Evolutionary conservation across 2,329 filamentous ascomycete genomes (phyloP).

Genomic region (Penicillium thymicola): DNA sequence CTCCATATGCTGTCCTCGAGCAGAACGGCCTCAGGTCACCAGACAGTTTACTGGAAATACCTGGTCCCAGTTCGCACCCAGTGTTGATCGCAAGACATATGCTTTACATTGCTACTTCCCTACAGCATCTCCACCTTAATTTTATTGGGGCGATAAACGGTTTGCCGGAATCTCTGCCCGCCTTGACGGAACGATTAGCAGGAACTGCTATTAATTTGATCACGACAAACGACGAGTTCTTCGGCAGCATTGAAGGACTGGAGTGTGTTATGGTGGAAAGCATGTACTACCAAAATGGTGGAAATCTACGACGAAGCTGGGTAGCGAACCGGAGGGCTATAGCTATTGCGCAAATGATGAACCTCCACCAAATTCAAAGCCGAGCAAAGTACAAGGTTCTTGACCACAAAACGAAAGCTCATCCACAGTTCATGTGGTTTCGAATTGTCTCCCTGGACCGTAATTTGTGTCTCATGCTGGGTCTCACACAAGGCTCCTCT

Average conservation of each 20-base stretch:
- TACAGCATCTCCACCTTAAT: constrained; percentile 47
- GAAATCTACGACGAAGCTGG: constrained; percentile 43
- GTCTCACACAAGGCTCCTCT: constrained; percentile 34
- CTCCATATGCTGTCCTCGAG: constrained; percentile 30
- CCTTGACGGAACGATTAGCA: constrained; percentile 30
- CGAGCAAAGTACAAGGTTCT: constrained; percentile 6
- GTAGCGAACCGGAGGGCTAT: constrained; percentile 39
- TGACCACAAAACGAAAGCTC: background rate
- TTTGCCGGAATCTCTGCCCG: constrained; percentile 21
- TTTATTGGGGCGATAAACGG: constrained; percentile 1
- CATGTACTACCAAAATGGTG: constrained; percentile 37
- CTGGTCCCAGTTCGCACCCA: constrained; percentile 43
- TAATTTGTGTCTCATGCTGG: constrained; percentile 42
- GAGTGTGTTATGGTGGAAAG: constrained; percentile 45
- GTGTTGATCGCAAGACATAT: constrained; percentile 49
- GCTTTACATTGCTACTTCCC: constrained; percentile 46
- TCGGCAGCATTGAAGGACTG: constrained; percentile 40
- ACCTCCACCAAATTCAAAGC: constrained; percentile 36
- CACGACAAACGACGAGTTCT: constrained; percentile 40
- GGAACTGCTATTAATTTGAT: constrained; percentile 32
- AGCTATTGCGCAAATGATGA: constrained; percentile 43
- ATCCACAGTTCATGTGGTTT: constrained; percentile 37
- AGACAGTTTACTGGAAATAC: constrained; percentile 23
- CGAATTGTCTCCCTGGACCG: constrained; percentile 40
- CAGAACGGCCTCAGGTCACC: constrained; percentile 28